Evolutionary conservation across 257 asterid species (phyloP).

Genomic region (Capsicum baccatum): DNA sequence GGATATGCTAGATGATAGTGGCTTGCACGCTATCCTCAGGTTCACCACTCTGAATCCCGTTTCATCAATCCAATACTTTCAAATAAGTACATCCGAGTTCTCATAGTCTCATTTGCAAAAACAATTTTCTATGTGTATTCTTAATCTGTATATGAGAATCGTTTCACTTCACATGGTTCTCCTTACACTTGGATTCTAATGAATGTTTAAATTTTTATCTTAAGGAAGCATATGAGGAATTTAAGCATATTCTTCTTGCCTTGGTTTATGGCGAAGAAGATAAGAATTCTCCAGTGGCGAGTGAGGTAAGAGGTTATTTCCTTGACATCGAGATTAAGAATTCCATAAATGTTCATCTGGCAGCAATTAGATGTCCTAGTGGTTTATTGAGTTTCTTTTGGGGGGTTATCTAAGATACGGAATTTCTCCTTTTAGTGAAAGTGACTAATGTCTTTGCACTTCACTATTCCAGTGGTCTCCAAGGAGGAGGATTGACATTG

Average conservation of each 20-base stretch:
- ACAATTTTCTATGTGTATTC: neutral
- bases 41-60: neutral
- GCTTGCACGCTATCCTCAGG: neutral
- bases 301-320: slow-evolving; percentile 62
- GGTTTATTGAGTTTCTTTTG: slow-evolving; percentile 12
- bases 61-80: neutral
- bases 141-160: slow-evolving; percentile 11
- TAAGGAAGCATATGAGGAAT: slow-evolving; percentile 99
- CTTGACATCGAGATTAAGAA: slow-evolving; percentile 24
- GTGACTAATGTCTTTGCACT: slow-evolving; percentile 8
- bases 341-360: slow-evolving; percentile 25
- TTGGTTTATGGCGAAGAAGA: slow-evolving; percentile 87
- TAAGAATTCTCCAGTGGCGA: slow-evolving; percentile 85
- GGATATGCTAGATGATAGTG: slow-evolving; percentile 2
- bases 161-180: neutral
- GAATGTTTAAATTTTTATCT: slow-evolving; percentile 36
- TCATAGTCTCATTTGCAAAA: slow-evolving; percentile 12
- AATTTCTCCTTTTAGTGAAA: slow-evolving; percentile 7
- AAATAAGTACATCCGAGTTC: slow-evolving; percentile 1
- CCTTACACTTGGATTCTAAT: slow-evolving; percentile 36
- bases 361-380: neutral
- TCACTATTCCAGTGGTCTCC: slow-evolving; percentile 83
- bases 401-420: neutral
- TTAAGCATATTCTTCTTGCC: slow-evolving; percentile 91
- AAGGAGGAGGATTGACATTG: slow-evolving; percentile 87